These are phyloP conservation scores for Cystofilobasidium ferigula DNA, from an alignment of 768 basidiomycete genomes.

Conservation along the genomic window DNA sequence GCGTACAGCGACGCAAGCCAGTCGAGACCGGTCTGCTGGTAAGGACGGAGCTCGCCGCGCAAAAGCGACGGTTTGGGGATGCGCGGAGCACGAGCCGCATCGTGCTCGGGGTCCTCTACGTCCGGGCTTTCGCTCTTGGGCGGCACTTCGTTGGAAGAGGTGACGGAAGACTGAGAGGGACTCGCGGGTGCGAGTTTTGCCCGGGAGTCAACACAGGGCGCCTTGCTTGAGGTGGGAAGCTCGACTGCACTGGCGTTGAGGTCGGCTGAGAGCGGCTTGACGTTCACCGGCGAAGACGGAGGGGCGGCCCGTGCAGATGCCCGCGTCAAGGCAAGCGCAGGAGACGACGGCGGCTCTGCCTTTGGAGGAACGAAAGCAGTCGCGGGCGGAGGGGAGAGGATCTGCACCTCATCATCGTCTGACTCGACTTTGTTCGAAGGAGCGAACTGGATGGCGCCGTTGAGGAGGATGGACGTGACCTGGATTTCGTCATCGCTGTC, in stretches of 20 bases:
- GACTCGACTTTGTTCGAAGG: not conserved
- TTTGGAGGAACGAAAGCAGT: not conserved
- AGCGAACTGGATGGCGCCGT: not conserved
- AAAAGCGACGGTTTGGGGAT: conserved; percentile 39
- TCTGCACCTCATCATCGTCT: not conserved
- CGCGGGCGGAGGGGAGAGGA: not conserved
- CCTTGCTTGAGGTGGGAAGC: no score
- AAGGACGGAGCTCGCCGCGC: conserved; percentile 42
- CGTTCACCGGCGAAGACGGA: no score
- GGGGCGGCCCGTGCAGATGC: no score
- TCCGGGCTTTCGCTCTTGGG: not conserved
- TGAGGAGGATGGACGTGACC: no score
- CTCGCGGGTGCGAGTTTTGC: not conserved
- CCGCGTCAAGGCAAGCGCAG: no score
- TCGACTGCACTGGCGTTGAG: no score
- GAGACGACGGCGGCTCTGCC: not conserved
- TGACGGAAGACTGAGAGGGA: not conserved
- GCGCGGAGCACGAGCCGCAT: conserved; percentile 1
- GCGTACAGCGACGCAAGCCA: conserved; percentile 43
- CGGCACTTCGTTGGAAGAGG: not conserved
- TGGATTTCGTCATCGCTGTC: not conserved
- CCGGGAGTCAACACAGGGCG: no score
- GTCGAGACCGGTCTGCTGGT: conserved; percentile 43
- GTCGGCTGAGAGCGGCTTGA: no score
- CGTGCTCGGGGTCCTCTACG: not conserved